Base-by-base conservation (phyloP, 495 filamentous ascomycete species). In the Extremus antarcticus region DNA sequence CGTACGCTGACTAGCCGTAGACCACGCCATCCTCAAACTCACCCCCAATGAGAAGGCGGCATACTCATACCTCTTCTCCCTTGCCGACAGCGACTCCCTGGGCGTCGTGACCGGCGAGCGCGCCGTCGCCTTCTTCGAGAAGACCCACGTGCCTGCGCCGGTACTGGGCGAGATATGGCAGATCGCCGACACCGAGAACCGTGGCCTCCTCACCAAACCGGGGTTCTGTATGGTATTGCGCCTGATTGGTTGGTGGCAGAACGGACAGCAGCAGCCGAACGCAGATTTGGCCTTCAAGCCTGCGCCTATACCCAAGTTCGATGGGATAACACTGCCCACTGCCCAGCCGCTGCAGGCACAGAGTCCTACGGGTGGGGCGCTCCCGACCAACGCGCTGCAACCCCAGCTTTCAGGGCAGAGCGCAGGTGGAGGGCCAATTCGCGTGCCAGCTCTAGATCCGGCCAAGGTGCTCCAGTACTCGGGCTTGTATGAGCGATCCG, bases 161-260 rank as follows among this genome's bases (percentile, higher is more conserved):
- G 78, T 91, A 23, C 76, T 98, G 60, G 92, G 92, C 66, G 86
- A 95, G 88, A 96, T 97, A 78, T 98, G 92, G 92, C 90, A 95
- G 71, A 90, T 98, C 65, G 94, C 92, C 53, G 92, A 98, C 71
- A 88, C 80, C 60, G 91, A 96, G 71, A 98, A 97, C 71, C 80
- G 90, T 56, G 92, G 94, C 55, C 82, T 96, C 50, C 76, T 98
- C 65, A 95, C 88, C 39, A 88, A 87, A 2, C 77, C 87, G 46
- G 94, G 90, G 62, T 98, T 98, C 70, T 85, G 88, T 25, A 76
- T 95, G 64, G 92, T 91, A 20, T 71, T 98, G 65, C 78, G 92
- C 60, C 80, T 98, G 71, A 97, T 98, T 65, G 92, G 89, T 55
- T 90, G 95, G 71, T 91, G 89, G 43, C 92, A 98, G 74, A 86